Conservation (phyloP, 352 stramenopile genomes). For the Phytopythium oedochilum region DNA sequence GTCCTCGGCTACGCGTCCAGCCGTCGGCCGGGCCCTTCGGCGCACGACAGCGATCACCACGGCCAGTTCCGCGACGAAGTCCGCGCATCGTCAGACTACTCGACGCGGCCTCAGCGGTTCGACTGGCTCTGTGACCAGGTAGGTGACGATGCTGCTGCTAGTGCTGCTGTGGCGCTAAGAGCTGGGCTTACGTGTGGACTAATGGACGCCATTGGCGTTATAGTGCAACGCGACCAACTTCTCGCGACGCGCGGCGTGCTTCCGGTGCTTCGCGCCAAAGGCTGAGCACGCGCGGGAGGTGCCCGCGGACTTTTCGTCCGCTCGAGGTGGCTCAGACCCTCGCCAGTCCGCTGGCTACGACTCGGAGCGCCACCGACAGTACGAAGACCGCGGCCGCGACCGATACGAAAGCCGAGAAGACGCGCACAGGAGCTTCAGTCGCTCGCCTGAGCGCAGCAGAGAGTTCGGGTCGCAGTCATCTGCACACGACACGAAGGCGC, state of each 20-base stretch:
- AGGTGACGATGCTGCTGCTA: neutral
- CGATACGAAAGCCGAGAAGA: neutral
- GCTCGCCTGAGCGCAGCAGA: conserved; percentile 3
- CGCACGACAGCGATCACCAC: neutral
- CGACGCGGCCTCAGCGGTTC: conserved; percentile 17
- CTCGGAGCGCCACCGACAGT: neutral
- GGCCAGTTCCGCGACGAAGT: conserved; percentile 12
- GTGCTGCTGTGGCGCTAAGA: too few species aligned
- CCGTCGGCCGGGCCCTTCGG: neutral
- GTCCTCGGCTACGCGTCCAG: conserved; percentile 35
- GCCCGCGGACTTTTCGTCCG: neutral
- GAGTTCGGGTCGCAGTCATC: conserved; percentile 4
- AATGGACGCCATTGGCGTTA: too few species aligned
- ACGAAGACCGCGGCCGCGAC: neutral
- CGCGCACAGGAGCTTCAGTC: neutral
- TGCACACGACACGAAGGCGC: neutral
- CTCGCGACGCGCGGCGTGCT: conserved; percentile 48
- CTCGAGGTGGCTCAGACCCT: too few species aligned
- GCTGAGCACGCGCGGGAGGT: conserved; percentile 31
- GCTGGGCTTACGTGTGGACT: too few species aligned
- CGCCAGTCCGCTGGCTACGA: neutral
- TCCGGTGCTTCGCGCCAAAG: conserved; percentile 60
- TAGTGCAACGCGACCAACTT: conserved; percentile 84
- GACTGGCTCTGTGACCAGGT: conserved; percentile 79
- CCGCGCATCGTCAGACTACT: neutral